These are phyloP conservation scores for Diaporthe nobilis DNA, from an alignment of 2,329 filamentous ascomycete genomes.

Conservation along the genomic window DNA sequence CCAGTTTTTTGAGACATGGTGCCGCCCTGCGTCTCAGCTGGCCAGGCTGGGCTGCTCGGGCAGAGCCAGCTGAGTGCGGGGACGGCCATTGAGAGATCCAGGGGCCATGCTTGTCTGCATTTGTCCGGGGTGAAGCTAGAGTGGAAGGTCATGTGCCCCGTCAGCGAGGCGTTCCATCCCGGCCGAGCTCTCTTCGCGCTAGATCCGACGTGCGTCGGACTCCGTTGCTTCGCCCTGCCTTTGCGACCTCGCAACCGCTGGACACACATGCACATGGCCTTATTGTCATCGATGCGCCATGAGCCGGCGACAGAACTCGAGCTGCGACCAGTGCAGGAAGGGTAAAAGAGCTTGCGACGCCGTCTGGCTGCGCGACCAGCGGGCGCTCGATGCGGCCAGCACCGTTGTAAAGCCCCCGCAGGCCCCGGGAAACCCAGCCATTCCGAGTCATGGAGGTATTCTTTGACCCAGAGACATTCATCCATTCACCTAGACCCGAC, in stretches of 20 bases:
- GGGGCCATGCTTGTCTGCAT: conserved; percentile 23
- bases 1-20: neutral
- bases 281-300: conserved; percentile 29
- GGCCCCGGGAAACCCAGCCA: conserved; percentile 11
- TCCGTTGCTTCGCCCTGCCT: conserved; percentile 12
- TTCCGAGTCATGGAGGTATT: conserved; percentile 40
- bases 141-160: conserved; percentile 24
- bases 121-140: conserved; percentile 9
- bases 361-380: conserved; percentile 40
- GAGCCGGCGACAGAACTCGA: conserved; percentile 42
- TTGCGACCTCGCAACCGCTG: conserved; percentile 10
- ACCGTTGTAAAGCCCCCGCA: conserved; percentile 16
- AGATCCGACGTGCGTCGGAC: conserved; percentile 29
- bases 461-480: neutral
- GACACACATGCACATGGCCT: conserved; percentile 4
- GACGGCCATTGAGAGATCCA: neutral
- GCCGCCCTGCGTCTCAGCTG: conserved; percentile 6
- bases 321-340: conserved; percentile 43
- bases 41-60: neutral
- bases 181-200: conserved; percentile 22
- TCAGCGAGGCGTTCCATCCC: conserved; percentile 29
- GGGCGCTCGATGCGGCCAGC: neutral
- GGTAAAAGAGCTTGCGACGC: conserved; percentile 43
- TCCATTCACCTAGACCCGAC: neutral
- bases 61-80: conserved; percentile 6